Percentiles rank a stretch among this genome's conserved stretches.
These are phyloP conservation scores for Filobasidium wieringae DNA, from an alignment of 768 basidiomycete genomes.

Conservation along the genomic window DNA sequence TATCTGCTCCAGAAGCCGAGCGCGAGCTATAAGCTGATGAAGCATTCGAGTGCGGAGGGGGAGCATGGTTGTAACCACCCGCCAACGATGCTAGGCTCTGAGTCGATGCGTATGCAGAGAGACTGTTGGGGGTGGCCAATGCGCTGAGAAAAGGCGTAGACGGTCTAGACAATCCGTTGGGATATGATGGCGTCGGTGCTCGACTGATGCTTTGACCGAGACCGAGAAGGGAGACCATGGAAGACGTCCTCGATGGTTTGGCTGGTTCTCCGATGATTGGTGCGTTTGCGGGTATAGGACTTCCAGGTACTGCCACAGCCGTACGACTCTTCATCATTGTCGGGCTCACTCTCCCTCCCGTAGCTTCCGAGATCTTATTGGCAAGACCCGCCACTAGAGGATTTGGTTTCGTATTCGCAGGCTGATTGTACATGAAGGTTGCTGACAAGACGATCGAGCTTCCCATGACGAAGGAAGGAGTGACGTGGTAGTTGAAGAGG, in stretches of 20 bases:
- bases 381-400: background rate
- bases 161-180: background rate
- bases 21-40: background rate
- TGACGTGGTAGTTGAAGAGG: constrained; percentile 79
- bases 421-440: constrained; percentile 86
- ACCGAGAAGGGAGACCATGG: constrained; percentile 30
- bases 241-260: constrained; percentile 24
- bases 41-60: background rate
- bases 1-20: background rate
- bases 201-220: constrained; percentile 15
- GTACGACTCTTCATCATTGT: constrained; percentile 15
- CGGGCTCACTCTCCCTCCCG: background rate
- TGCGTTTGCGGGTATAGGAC: constrained; percentile 29
- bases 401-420: constrained; percentile 24
- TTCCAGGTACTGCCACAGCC: constrained; percentile 31
- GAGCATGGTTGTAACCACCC: background rate
- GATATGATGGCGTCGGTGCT: background rate
- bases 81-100: background rate
- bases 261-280: constrained; percentile 36
- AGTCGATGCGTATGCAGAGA: background rate
- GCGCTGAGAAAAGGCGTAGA: background rate
- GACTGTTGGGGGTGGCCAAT: background rate
- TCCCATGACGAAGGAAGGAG: constrained; percentile 72
- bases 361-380: constrained; percentile 1
- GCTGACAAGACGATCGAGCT: constrained; percentile 70